phyloP scores from a whole-genome alignment of 2,329 filamentous ascomycete genomes.

The Sphaerostilbella broomeana region DNA sequence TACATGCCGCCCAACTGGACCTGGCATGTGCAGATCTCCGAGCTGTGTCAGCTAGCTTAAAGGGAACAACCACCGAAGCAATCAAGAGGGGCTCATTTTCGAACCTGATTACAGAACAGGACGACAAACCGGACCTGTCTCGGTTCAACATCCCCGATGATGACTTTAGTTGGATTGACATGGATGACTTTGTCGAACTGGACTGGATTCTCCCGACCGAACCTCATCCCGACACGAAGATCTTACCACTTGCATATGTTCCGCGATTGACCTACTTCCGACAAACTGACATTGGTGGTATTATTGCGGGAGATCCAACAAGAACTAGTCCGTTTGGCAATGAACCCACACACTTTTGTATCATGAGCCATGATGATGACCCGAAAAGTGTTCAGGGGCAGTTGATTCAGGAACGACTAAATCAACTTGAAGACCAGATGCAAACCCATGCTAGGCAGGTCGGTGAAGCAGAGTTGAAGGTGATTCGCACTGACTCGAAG shows the following conservation, averaged over 20 bases:
- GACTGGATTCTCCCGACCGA: constrained; percentile 93
- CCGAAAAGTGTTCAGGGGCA: constrained; percentile 82
- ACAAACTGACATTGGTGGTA: constrained; percentile 84
- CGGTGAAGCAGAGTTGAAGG: constrained; percentile 67
- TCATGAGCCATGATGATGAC: constrained; percentile 87
- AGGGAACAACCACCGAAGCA: constrained; percentile 70
- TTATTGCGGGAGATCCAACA: constrained; percentile 72
- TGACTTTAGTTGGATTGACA: constrained; percentile 94
- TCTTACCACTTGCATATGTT: constrained; percentile 83
- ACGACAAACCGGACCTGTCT: constrained; percentile 65
- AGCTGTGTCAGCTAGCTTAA: constrained; percentile 86
- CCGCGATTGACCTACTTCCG: constrained; percentile 97
- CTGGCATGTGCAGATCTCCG: constrained; percentile 86
- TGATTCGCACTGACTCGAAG: constrained; percentile 43
- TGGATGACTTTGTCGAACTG: constrained; percentile 98
- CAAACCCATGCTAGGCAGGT: constrained; percentile 64
- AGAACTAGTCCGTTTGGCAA: constrained; percentile 85
- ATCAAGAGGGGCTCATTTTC: constrained; percentile 55
- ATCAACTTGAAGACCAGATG: constrained; percentile 72
- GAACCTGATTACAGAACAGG: constrained; percentile 45
- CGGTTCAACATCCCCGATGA: constrained; percentile 93
- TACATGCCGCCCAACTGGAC: constrained; percentile 90
- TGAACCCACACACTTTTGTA: constrained; percentile 88
- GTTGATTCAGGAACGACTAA: constrained; percentile 73
- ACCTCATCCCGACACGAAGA: constrained; percentile 86